A percentile compares a stretch with the other conserved stretches of the same genome.
phyloP scores from a whole-genome alignment of 164 flowering plant species.

The Tinospora cordifolia region DNA sequence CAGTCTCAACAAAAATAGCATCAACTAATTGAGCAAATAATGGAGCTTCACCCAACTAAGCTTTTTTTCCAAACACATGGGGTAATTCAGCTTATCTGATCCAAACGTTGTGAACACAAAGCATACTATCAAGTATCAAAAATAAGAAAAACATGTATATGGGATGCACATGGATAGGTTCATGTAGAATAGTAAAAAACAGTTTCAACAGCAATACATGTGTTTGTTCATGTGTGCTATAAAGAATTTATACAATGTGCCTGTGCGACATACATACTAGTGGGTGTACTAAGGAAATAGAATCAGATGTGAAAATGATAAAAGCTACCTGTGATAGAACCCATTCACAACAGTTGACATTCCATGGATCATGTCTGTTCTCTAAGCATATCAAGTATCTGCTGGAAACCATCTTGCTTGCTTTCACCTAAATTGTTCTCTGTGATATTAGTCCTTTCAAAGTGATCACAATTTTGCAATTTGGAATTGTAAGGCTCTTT shows the following conservation, averaged over 20 bases:
- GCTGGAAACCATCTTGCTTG: constrained; percentile 22
- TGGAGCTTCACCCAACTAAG: background rate
- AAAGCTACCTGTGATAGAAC: constrained; percentile 7
- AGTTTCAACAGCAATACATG: no score
- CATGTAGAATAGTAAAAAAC: no score
- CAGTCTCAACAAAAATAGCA: background rate
- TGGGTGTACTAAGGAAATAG: background rate
- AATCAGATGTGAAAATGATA: background rate
- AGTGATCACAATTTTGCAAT: constrained; percentile 4
- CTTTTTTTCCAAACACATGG: background rate
- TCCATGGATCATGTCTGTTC: constrained; percentile 14
- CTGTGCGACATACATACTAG: background rate
- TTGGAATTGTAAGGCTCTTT: constrained; percentile 7
- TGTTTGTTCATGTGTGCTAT: background rate
- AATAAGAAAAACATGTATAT: background rate
- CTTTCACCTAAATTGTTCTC: constrained; percentile 14
- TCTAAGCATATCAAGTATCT: constrained; percentile 23
- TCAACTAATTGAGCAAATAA: background rate
- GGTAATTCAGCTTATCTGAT: background rate
- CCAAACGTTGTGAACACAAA: background rate
- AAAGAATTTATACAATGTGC: background rate
- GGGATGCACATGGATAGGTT: background rate
- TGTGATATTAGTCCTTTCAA: constrained; percentile 5
- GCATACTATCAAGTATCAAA: background rate
- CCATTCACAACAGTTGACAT: background rate